Conservation (phyloP, 1,284 basidiomycete genomes). For the Cutaneotrichosporon daszewskae region DNA sequence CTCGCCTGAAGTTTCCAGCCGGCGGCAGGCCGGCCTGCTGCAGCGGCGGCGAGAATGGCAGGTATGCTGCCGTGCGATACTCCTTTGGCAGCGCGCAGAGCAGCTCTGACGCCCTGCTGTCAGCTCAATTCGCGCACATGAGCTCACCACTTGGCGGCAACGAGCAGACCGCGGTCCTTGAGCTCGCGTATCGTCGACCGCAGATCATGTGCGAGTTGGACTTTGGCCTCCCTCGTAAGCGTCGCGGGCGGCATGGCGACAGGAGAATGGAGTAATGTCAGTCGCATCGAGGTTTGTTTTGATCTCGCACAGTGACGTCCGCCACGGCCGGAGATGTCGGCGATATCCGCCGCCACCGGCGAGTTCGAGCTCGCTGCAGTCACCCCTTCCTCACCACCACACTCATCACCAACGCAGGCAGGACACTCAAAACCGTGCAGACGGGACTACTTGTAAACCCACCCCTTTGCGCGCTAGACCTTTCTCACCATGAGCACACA, state of each 20-base stretch:
- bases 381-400: no score
- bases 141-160: constrained; percentile 45
- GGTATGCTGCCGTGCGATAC: constrained; percentile 31
- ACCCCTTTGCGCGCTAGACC: no score
- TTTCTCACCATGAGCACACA: constrained; percentile 7
- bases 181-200: constrained; percentile 40
- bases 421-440: no score
- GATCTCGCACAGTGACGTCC: background rate
- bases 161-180: constrained; percentile 42
- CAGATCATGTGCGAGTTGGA: constrained; percentile 43
- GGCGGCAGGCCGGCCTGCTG: constrained; percentile 20
- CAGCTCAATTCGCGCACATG: background rate
- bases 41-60: constrained; percentile 39
- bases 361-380: no score
- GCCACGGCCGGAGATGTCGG: constrained; percentile 5
- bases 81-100: constrained; percentile 40
- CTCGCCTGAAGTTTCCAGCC: no score
- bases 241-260: background rate
- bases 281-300: background rate
- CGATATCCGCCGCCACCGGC: no score
- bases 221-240: constrained; percentile 3
- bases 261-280: background rate
- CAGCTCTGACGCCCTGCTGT: constrained; percentile 44
- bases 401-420: no score
- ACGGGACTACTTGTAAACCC: no score